Percentiles rank a stretch among this genome's conserved stretches.
Conservation (phyloP, 169 alveolate species). For the Cryptosporidium viatorum region DNA sequence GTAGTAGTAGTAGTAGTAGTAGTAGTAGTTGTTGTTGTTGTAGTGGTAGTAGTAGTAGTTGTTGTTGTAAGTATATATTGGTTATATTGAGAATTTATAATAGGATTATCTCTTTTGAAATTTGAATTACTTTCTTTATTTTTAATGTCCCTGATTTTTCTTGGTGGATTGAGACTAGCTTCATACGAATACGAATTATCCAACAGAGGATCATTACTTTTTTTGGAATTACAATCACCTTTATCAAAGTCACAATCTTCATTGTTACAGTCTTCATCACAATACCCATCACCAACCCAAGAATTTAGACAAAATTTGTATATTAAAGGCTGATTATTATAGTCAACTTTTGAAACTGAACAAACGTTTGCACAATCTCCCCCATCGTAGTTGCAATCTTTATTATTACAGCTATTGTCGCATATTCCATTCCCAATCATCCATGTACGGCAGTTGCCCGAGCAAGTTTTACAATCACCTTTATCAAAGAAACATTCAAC, state of each 20-base stretch:
- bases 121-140: not conserved
- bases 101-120: not conserved
- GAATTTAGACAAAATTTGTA: conserved; percentile 79
- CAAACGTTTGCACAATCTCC: conserved; percentile 81
- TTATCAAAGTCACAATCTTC: conserved; percentile 64
- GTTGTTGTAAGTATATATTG: not conserved
- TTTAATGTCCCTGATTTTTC: not conserved
- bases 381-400: conserved; percentile 77
- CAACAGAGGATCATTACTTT: not conserved
- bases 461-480: conserved; percentile 80
- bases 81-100: not conserved
- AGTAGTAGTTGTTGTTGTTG: not conserved
- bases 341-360: conserved; percentile 79
- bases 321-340: conserved; percentile 77
- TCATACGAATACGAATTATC: conserved; percentile 8
- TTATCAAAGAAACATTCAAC: conserved; percentile 79
- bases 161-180: conserved; percentile 39
- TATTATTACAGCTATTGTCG: conserved; percentile 78
- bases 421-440: conserved; percentile 82
- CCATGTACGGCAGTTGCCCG: conserved; percentile 79
- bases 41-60: not conserved
- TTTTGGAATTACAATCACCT: conserved; percentile 59
- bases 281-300: conserved; percentile 82
- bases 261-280: conserved; percentile 81
- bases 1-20: not conserved